phyloP scores from a whole-genome alignment of 768 basidiomycete genomes.

The Macrolepiota dolichaula region DNA sequence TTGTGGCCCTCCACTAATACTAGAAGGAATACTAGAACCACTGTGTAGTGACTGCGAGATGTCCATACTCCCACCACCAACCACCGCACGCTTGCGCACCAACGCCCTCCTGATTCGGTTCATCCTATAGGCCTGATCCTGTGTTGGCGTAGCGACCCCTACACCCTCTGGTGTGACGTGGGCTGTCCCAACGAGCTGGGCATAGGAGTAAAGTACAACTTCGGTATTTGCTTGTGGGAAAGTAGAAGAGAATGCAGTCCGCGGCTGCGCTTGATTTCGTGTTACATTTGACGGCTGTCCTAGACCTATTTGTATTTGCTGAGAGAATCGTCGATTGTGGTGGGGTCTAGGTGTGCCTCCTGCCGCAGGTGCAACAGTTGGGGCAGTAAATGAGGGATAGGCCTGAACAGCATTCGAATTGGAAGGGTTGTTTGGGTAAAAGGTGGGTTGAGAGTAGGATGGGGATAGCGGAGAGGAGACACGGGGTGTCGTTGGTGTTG shows the following conservation, averaged over 20 bases:
- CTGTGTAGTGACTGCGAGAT: slow-evolving; percentile 46
- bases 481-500: slow-evolving; percentile 32
- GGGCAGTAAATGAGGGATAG: slow-evolving; percentile 21
- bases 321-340: slow-evolving; percentile 12
- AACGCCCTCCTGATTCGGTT: slow-evolving; percentile 47
- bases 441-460: slow-evolving; percentile 21
- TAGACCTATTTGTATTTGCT: slow-evolving; percentile 36
- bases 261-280: slow-evolving; percentile 22
- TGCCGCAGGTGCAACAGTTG: background rate
- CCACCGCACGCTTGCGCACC: slow-evolving; percentile 32
- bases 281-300: slow-evolving; percentile 38
- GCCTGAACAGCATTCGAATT: slow-evolving; percentile 25
- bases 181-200: slow-evolving; percentile 70
- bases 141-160: slow-evolving; percentile 31
- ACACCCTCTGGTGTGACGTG: slow-evolving; percentile 43
- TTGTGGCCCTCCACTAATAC: background rate
- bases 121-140: slow-evolving; percentile 44
- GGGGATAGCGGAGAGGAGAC: slow-evolving; percentile 23
- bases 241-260: slow-evolving; percentile 39
- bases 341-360: background rate
- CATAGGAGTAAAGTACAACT: slow-evolving; percentile 81
- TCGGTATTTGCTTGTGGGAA: slow-evolving; percentile 55
- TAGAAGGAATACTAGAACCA: background rate
- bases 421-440: slow-evolving; percentile 26
- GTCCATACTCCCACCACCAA: slow-evolving; percentile 81